Evolutionary conservation across 768 basidiomycete species (phyloP).

Genomic region (Phanerochaete carnosa): DNA sequence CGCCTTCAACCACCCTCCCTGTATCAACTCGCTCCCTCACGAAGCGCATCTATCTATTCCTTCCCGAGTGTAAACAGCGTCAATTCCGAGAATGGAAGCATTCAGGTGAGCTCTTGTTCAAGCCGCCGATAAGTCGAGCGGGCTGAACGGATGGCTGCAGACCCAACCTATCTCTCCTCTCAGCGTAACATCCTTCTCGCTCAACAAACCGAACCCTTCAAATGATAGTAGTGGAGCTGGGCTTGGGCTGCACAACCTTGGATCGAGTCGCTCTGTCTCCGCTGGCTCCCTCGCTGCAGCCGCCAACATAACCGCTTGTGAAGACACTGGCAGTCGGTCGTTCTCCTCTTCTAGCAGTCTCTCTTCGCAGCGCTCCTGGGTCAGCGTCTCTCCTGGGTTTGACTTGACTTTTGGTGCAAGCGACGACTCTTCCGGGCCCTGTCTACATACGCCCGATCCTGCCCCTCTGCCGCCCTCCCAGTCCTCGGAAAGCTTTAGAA

Average conservation of each 20-base stretch:
- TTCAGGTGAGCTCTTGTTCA: background rate
- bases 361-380: background rate
- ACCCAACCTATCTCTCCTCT: background rate
- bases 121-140: background rate
- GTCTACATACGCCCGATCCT: slow-evolving; percentile 4
- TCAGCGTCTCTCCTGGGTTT: background rate
- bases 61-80: slow-evolving; percentile 2
- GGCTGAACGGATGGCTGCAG: background rate
- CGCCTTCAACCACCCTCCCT: slow-evolving; percentile 2
- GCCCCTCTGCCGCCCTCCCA: background rate
- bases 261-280: background rate
- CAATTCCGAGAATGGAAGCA: background rate
- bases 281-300: background rate
- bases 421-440: background rate
- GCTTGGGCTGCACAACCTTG: background rate
- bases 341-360: background rate
- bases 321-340: background rate
- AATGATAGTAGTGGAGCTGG: background rate
- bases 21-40: slow-evolving; percentile 7
- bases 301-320: background rate
- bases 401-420: slow-evolving; percentile 6
- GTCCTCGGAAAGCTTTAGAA: slow-evolving; percentile 11
- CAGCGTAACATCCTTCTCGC: background rate
- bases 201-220: background rate
- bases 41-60: slow-evolving; percentile 4